phyloP scores from a whole-genome alignment of 352 stramenopile species.

The Phytopythium delawarense region DNA sequence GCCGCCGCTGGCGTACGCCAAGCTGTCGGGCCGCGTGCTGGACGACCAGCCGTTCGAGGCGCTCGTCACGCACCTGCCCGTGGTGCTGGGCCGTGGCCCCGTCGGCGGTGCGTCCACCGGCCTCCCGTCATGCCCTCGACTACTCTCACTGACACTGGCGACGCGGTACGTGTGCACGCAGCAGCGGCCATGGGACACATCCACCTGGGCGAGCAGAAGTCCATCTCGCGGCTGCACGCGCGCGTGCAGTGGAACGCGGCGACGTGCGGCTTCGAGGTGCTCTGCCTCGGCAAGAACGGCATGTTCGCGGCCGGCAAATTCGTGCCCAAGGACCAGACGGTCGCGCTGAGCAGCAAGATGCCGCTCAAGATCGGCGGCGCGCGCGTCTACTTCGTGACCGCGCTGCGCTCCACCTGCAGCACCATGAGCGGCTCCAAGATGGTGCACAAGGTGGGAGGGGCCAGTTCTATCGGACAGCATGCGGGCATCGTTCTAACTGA shows the following conservation, averaged over 20 bases:
- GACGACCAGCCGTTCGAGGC: conserved; percentile 70
- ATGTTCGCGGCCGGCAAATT: conserved; percentile 68
- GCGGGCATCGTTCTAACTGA: background rate
- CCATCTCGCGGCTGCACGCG: conserved; percentile 70
- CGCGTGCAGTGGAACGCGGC: conserved; percentile 75
- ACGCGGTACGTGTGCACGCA: conserved; percentile 4
- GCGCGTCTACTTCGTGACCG: conserved; percentile 72
- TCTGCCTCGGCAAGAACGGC: conserved; percentile 81
- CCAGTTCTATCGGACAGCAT: no score
- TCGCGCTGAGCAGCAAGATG: conserved; percentile 66
- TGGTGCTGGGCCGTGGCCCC: conserved; percentile 63
- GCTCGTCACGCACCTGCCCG: conserved; percentile 71
- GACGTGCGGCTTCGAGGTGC: conserved; percentile 71
- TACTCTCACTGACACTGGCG: background rate
- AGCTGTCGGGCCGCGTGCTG: conserved; percentile 53
- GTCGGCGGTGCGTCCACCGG: conserved; percentile 19
- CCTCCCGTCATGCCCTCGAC: background rate
- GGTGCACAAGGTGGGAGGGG: conserved; percentile 49
- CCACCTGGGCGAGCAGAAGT: conserved; percentile 73
- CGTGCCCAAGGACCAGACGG: conserved; percentile 64
- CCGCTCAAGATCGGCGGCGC: conserved; percentile 76
- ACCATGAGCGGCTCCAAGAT: conserved; percentile 84
- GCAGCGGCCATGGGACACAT: conserved; percentile 43
- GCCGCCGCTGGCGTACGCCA: conserved; percentile 77
- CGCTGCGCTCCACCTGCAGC: conserved; percentile 66